A percentile compares a stretch with the other conserved stretches of the same genome.
Evolutionary conservation across 1,284 basidiomycete genomes (phyloP).

Genomic region (Volvariella volvacea): DNA sequence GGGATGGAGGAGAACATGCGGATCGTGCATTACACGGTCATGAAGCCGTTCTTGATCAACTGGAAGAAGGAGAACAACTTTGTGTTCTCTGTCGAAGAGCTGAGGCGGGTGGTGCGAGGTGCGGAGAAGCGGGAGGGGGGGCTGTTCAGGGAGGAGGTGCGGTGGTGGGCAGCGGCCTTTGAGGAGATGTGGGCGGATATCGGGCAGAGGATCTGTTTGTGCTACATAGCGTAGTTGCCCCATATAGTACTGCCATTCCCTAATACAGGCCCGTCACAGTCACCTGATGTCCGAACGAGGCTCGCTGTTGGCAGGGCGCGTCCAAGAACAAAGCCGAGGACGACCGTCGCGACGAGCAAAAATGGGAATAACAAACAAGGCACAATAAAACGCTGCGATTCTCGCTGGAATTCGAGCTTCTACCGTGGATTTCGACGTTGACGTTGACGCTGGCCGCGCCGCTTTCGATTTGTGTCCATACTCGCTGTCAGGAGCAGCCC

Average conservation of each 20-base stretch:
- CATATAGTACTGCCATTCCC: too few relatives aligned
- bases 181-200: constrained; percentile 17
- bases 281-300: background rate
- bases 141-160: constrained; percentile 24
- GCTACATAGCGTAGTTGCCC: too few relatives aligned
- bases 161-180: constrained; percentile 27
- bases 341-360: too few relatives aligned
- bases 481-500: too few relatives aligned
- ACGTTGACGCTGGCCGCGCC: too few relatives aligned
- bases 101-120: constrained; percentile 16
- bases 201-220: constrained; percentile 4
- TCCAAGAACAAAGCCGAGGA: background rate
- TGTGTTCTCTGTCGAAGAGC: constrained; percentile 17
- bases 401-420: too few relatives aligned
- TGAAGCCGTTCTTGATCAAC: constrained; percentile 31
- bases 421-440: too few relatives aligned
- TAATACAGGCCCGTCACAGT: background rate
- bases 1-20: constrained; percentile 24
- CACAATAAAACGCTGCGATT: too few relatives aligned
- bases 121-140: constrained; percentile 17
- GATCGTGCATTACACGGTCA: constrained; percentile 35
- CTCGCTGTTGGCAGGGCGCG: background rate
- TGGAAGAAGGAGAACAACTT: constrained; percentile 10
- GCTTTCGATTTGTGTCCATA: too few relatives aligned
- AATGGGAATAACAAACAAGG: too few relatives aligned